A percentile compares a stretch with the other conserved stretches of the same genome.
These are phyloP conservation scores for Claviceps africana DNA, from an alignment of 2,329 filamentous ascomycete genomes.

Conservation along the genomic window DNA sequence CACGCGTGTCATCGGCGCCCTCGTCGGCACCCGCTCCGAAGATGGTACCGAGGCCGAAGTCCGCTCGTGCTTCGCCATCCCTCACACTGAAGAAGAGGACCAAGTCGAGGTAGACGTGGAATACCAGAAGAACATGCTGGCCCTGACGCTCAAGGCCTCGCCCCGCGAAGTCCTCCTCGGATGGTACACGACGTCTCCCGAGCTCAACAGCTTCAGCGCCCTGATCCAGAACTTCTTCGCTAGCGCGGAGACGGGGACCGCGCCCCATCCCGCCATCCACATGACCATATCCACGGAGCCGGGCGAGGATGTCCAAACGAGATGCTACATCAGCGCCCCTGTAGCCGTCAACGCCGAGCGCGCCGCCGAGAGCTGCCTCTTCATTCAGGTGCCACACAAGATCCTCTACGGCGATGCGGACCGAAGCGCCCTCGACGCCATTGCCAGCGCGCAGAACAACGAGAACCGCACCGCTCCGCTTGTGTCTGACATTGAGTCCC, in stretches of 20 bases:
- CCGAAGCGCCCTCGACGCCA: slow-evolving; percentile 58
- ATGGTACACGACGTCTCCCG: slow-evolving; percentile 95
- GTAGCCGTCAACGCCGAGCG: slow-evolving; percentile 92
- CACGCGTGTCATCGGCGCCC: slow-evolving; percentile 89
- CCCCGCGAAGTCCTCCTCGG: slow-evolving; percentile 89
- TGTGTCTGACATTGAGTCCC: slow-evolving; percentile 75
- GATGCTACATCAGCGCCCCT: slow-evolving; percentile 89
- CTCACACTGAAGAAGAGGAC: slow-evolving; percentile 95
- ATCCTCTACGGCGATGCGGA: slow-evolving; percentile 72
- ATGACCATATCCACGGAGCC: slow-evolving; percentile 86
- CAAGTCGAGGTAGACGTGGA: slow-evolving; percentile 99
- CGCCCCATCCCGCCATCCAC: slow-evolving; percentile 93
- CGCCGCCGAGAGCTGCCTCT: slow-evolving; percentile 88
- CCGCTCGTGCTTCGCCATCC: slow-evolving; percentile 91
- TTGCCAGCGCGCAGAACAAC: slow-evolving; percentile 65
- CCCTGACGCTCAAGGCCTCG: slow-evolving; percentile 82
- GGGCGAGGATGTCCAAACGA: slow-evolving; percentile 75
- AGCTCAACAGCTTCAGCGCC: slow-evolving; percentile 96
- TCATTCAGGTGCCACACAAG: slow-evolving; percentile 93
- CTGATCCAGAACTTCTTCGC: slow-evolving; percentile 98
- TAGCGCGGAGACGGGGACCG: slow-evolving; percentile 90
- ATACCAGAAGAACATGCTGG: slow-evolving; percentile 99
- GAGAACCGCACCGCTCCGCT: slow-evolving; percentile 63
- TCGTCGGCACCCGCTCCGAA: slow-evolving; percentile 85
- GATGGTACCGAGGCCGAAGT: slow-evolving; percentile 96